Conservation (phyloP, 2,329 filamentous ascomycete genomes). For the Verticillium alfalfae region DNA sequence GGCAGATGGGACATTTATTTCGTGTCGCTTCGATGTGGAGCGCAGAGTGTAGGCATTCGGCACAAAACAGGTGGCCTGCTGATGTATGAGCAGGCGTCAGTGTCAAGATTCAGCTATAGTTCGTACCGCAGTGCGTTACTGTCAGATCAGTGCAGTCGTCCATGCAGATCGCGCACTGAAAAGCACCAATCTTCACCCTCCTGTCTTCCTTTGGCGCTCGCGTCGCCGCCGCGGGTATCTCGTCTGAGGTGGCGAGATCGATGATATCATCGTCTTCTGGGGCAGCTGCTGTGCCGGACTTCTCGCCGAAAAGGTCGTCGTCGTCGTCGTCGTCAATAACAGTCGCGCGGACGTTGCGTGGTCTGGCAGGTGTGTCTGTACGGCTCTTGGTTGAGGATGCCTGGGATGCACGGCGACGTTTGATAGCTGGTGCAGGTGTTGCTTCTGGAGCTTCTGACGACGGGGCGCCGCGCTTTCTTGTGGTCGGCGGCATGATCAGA, state of each 20-base stretch:
- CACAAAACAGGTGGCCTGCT: conserved; percentile 60
- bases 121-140: conserved; percentile 62
- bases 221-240: conserved; percentile 33
- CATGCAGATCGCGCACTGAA: conserved; percentile 66
- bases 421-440: background rate
- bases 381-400: conserved; percentile 5
- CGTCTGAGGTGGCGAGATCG: conserved; percentile 36
- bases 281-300: conserved; percentile 6
- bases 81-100: background rate
- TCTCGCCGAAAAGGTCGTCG: conserved; percentile 20
- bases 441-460: conserved; percentile 3
- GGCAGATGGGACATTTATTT: conserved; percentile 59
- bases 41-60: conserved; percentile 55
- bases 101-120: background rate
- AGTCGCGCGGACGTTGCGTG: background rate
- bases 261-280: conserved; percentile 25
- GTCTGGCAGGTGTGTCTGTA: conserved; percentile 17
- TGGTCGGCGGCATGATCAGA: background rate
- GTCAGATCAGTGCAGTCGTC: conserved; percentile 53
- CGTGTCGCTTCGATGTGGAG: conserved; percentile 50
- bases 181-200: conserved; percentile 45
- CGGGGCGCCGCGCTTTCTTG: conserved; percentile 8
- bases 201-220: conserved; percentile 41
- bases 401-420: conserved; percentile 10
- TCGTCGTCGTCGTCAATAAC: conserved; percentile 12